phyloP scores from a whole-genome alignment of 208 protist species.

The Acanthamoeba healyi region DNA sequence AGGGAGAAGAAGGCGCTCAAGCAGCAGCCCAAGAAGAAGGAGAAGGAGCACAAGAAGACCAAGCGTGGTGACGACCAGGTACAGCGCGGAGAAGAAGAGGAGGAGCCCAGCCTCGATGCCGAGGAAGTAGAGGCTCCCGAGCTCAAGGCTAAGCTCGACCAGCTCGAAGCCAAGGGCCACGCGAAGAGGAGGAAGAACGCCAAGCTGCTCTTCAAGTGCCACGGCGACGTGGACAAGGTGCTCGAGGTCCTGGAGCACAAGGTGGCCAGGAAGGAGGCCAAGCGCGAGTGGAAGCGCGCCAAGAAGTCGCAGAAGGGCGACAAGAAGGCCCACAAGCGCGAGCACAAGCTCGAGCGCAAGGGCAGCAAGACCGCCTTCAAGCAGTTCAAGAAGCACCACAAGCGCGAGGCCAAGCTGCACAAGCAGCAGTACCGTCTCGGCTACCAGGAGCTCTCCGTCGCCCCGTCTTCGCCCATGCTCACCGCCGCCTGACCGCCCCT shows the following conservation, averaged over 20 bases:
- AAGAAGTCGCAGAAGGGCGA: not conserved
- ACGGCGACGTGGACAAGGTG: slow-evolving; percentile 43
- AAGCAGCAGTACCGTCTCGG: not conserved
- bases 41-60: not conserved
- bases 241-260: not conserved
- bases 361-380: slow-evolving; percentile 26
- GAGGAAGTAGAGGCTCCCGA: not conserved
- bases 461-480: not conserved
- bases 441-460: slow-evolving; percentile 10
- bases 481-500: not conserved
- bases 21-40: not conserved
- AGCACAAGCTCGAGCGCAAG: slow-evolving; percentile 28
- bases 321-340: slow-evolving; percentile 21
- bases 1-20: slow-evolving; percentile 18
- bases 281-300: not conserved
- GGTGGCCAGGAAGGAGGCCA: slow-evolving; percentile 24
- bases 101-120: not conserved
- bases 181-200: slow-evolving; percentile 11
- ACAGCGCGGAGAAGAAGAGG: not conserved
- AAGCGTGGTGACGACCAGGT: not conserved
- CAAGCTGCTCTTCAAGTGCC: slow-evolving; percentile 43
- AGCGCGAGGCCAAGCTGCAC: not conserved
- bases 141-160: not conserved
- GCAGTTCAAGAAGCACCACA: not conserved
- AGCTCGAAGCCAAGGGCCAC: slow-evolving; percentile 45